phyloP scores from a whole-genome alignment of 2,329 filamentous ascomycete genomes.

The Graphilbum fragrans region DNA sequence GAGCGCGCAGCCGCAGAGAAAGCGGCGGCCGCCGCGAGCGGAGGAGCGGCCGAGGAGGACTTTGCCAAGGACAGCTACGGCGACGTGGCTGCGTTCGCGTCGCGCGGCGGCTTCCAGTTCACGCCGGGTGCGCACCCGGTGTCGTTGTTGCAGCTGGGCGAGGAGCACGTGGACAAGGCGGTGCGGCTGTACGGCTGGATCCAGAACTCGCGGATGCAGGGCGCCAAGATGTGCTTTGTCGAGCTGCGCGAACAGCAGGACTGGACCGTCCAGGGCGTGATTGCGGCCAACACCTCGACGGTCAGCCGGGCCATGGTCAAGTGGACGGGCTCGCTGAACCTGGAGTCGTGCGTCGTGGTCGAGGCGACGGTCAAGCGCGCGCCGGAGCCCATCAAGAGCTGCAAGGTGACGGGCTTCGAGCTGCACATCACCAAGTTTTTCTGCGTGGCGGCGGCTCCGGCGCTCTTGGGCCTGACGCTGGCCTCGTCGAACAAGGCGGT shows the following conservation, averaged over 20 bases:
- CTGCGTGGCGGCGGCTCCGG: slow-evolving; percentile 53
- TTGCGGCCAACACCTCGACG: slow-evolving; percentile 54
- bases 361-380: slow-evolving; percentile 74
- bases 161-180: slow-evolving; percentile 54
- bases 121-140: slow-evolving; percentile 37
- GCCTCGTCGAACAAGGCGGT: slow-evolving; percentile 42
- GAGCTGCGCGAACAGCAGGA: slow-evolving; percentile 66
- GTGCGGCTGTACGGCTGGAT: slow-evolving; percentile 71
- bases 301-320: slow-evolving; percentile 89
- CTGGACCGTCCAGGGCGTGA: slow-evolving; percentile 73
- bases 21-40: slow-evolving; percentile 48
- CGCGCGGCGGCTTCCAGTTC: slow-evolving; percentile 41
- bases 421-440: slow-evolving; percentile 82
- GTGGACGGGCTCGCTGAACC: slow-evolving; percentile 62
- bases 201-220: slow-evolving; percentile 78
- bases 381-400: slow-evolving; percentile 78
- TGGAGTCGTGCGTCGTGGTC: slow-evolving; percentile 73
- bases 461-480: slow-evolving; percentile 45
- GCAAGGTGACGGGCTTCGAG: slow-evolving; percentile 67
- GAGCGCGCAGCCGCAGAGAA: slow-evolving; percentile 67
- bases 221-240: slow-evolving; percentile 83
- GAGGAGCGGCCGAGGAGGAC: slow-evolving; percentile 53
- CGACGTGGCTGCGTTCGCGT: slow-evolving; percentile 9
- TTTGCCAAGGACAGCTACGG: slow-evolving; percentile 72
- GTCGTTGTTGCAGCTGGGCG: slow-evolving; percentile 50